Evolutionary conservation across 306 rosid genomes (phyloP).

Genomic region (Lathyrus tuberosus): DNA sequence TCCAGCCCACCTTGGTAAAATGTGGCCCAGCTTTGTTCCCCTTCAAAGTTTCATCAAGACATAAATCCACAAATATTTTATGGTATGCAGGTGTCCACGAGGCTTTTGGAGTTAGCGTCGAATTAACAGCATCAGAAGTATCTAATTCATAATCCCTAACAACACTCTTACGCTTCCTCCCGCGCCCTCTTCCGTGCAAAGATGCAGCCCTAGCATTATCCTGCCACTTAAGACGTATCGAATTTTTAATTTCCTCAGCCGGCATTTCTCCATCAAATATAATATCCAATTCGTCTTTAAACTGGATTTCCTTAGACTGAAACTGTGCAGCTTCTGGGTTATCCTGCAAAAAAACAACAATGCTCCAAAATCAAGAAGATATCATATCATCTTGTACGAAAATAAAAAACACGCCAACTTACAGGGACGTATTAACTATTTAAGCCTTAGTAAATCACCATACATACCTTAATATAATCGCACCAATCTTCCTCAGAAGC

Average conservation of each 20-base stretch:
- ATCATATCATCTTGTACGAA: not conserved
- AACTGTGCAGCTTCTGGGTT: slow-evolving; percentile 61
- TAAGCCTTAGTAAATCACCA: not conserved
- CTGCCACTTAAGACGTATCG: slow-evolving; percentile 40
- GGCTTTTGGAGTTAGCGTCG: slow-evolving; percentile 50
- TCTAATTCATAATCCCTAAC: slow-evolving; percentile 26
- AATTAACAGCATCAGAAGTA: slow-evolving; percentile 35
- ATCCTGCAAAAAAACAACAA: slow-evolving; percentile 44
- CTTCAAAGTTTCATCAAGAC: slow-evolving; percentile 54
- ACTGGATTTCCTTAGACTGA: slow-evolving; percentile 55
- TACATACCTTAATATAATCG: slow-evolving; percentile 51
- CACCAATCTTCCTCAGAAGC: slow-evolving; percentile 57
- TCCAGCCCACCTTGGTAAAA: slow-evolving; percentile 70
- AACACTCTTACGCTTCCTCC: slow-evolving; percentile 45
- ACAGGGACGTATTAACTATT: no score
- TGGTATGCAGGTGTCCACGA: slow-evolving; percentile 58
- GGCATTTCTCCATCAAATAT: slow-evolving; percentile 47
- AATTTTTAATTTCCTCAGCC: slow-evolving; percentile 36
- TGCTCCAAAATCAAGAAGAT: slow-evolving; percentile 30
- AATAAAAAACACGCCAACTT: no score
- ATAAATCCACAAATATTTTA: slow-evolving; percentile 54
- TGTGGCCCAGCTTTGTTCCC: slow-evolving; percentile 61
- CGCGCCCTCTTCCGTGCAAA: slow-evolving; percentile 43
- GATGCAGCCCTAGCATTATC: slow-evolving; percentile 42
- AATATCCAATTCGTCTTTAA: slow-evolving; percentile 51